Conservation (phyloP, 2,329 filamentous ascomycete genomes). For the Fusarium gaditjirri region DNA sequence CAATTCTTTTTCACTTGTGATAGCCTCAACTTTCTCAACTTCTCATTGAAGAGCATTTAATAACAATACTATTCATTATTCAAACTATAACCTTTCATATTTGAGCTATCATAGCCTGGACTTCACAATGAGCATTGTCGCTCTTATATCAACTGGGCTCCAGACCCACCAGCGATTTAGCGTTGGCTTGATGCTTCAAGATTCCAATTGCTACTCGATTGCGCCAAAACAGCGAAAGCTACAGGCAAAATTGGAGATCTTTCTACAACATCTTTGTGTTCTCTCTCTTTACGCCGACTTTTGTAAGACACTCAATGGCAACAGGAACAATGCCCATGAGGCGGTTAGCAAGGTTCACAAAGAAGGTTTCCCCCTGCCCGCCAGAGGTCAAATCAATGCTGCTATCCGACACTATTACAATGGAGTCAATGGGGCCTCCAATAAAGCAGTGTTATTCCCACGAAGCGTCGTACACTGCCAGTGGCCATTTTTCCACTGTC, state of each 20-base stretch:
- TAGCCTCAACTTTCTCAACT: accelerated
- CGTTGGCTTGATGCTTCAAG: accelerated
- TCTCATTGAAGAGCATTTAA: accelerated
- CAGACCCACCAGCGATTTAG: accelerated
- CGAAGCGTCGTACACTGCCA: accelerated
- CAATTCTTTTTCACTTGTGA: accelerated
- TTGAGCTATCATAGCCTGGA: no score
- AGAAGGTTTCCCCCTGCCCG: accelerated
- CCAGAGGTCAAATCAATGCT: neutral
- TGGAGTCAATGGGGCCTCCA: accelerated
- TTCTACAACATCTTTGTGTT: accelerated
- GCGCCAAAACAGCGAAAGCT: neutral
- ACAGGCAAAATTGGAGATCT: accelerated
- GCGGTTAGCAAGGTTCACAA: neutral
- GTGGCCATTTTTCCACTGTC: neutral
- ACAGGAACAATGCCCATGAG: accelerated
- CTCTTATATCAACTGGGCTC: accelerated
- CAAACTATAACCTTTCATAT: no score
- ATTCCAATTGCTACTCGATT: neutral
- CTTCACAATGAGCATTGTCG: neutral
- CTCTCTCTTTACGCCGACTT: accelerated
- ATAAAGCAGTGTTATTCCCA: accelerated
- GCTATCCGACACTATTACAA: accelerated
- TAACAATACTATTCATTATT: no score
- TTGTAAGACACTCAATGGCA: accelerated